Evolutionary conservation across 306 rosid genomes (phyloP), one percentile per base, ranked within the genome.

Genomic region (Gastrolobium bilobum): DNA sequence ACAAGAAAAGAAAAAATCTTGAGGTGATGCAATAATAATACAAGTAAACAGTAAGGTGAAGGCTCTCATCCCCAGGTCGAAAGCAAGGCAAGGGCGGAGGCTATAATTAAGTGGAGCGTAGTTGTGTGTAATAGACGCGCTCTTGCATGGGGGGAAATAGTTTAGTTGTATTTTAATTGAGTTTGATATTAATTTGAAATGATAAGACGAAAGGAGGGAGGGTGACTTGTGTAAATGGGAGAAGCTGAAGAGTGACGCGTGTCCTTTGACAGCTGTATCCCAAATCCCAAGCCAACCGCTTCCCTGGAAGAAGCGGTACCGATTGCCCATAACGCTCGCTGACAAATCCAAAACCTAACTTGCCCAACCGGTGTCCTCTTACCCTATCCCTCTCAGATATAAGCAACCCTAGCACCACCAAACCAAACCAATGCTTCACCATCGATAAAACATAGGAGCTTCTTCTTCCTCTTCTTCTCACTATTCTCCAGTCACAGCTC

Each of bases 191-290:
- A 14, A 31, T 56, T 61, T 13, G 29, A 69, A 40, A 71, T 60
- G 77, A 71, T 52, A 48, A 57, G 31, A 35, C 56, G 34, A 10
- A 13, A 46, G 20, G 38, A 42, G 38, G 74, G 57, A 38, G 35
- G 82, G 61, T 81, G 83, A 80, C 71, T 79, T 81, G 86, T 76
- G 83, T 78, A 79, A 83, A 78, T 81, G 48, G 71, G 82, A 73
- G 86, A 80, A 59, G 47, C 78, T 76, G 3, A 38, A 68, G 63
- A 71, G 48, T 47, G 97, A 95, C 99, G 98, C 98, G 99, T 96
- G 98, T 89, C 83, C 34, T 0, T 34, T 80, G 2, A 93, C 94
- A 96, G 98, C 97, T 96, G 99, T 93, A 91, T 91, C 85, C 90
- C 97, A 92, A 88, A 88, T 47, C 79, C 85, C 82, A 71, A 66